These are phyloP conservation scores for Fusarium sp. DNA, from an alignment of 2,329 filamentous ascomycete genomes.

Conservation along the genomic window DNA sequence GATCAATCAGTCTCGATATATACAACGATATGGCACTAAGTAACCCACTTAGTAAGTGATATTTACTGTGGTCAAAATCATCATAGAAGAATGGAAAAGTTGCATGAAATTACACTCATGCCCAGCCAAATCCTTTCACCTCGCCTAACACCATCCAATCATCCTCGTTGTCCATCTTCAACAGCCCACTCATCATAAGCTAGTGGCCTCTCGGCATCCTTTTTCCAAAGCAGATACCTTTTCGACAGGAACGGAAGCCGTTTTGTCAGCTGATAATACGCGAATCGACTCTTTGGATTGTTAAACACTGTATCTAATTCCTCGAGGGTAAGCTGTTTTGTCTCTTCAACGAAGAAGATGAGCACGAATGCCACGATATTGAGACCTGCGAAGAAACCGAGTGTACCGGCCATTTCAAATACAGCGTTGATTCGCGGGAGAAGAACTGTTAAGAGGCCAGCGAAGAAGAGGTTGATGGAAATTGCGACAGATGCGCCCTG, in stretches of 20 bases:
- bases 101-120: not conserved
- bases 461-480: slow-evolving; percentile 60
- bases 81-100: not conserved
- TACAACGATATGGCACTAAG: not conserved
- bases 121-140: not conserved
- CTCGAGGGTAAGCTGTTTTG: slow-evolving; percentile 60
- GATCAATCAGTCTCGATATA: not conserved
- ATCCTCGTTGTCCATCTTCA: slow-evolving; percentile 1
- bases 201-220: not conserved
- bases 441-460: slow-evolving; percentile 58
- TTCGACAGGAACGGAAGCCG: slow-evolving; percentile 53
- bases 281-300: slow-evolving; percentile 52
- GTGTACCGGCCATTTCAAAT: slow-evolving; percentile 49
- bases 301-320: slow-evolving; percentile 48
- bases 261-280: slow-evolving; percentile 49
- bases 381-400: slow-evolving; percentile 58
- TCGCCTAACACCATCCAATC: not conserved
- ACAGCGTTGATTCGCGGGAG: slow-evolving; percentile 50
- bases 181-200: slow-evolving; percentile 12
- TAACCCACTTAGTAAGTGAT: accelerated
- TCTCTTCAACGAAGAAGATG: slow-evolving; percentile 61
- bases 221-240: not conserved
- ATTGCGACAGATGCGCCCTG: slow-evolving; percentile 61
- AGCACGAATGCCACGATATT: slow-evolving; percentile 58
- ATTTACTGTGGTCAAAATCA: too few species aligned